phyloP scores from a whole-genome alignment of 257 asterid genomes.

The Anisodus tanguticus region DNA sequence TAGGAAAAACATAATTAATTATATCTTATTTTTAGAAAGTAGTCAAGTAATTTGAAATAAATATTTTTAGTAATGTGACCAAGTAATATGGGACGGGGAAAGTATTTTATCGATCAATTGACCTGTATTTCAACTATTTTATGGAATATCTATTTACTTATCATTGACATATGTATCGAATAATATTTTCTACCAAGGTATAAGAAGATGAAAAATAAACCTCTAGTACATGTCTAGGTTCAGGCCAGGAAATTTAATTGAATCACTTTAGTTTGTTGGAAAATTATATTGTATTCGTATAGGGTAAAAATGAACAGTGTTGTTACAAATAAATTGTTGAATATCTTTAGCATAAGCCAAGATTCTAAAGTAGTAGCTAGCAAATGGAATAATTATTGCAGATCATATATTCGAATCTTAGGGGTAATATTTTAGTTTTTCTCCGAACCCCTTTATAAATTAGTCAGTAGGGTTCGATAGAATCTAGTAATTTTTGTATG shows the following conservation, averaged over 20 bases:
- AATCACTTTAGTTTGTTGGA: not conserved
- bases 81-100: too few relatives aligned
- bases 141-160: not conserved
- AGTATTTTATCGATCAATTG: not conserved
- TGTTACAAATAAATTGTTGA: not conserved
- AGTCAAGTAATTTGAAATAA: too few relatives aligned
- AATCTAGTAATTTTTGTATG: too few relatives aligned
- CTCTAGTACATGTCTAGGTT: not conserved
- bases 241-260: not conserved
- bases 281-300: not conserved
- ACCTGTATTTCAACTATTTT: not conserved
- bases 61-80: too few relatives aligned
- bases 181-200: not conserved
- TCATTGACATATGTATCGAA: not conserved
- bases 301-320: not conserved
- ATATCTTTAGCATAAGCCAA: not conserved
- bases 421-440: accelerated
- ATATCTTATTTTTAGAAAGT: too few relatives aligned
- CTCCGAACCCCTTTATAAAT: not conserved
- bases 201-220: not conserved
- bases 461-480: too few relatives aligned
- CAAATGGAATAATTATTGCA: not conserved
- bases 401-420: not conserved
- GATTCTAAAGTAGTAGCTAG: not conserved
- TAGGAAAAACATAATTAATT: too few relatives aligned